These are phyloP conservation scores for Lachancea thermotolerans DNA, from an alignment of 805 yeast genomes.

Conservation along the genomic window DNA sequence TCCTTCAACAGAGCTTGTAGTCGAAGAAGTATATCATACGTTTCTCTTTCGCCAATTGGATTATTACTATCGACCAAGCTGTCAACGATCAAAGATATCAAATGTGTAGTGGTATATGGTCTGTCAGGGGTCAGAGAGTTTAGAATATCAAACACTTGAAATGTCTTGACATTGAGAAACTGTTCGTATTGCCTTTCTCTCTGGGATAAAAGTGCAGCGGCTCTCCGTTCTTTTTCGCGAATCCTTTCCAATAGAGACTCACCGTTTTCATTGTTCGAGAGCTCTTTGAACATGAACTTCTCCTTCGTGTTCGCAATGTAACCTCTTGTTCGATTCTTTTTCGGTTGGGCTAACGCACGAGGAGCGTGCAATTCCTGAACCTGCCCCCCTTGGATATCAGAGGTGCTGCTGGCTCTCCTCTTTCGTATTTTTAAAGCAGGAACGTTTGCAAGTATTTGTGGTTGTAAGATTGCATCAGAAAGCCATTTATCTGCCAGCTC, in stretches of 20 bases:
- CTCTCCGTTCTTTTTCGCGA: constrained; percentile 24
- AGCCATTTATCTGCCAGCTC: constrained; percentile 24
- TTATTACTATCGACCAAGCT: constrained; percentile 29
- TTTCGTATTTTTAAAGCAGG: constrained; percentile 20
- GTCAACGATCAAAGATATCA: constrained; percentile 25
- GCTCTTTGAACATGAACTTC: constrained; percentile 9
- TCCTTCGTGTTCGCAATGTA: constrained; percentile 20
- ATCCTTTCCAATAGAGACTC: constrained; percentile 24
- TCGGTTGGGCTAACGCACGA: not conserved
- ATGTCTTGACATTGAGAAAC: constrained; percentile 26
- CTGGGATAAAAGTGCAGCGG: constrained; percentile 22
- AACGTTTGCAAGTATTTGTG: constrained; percentile 17
- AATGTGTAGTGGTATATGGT: constrained; percentile 28
- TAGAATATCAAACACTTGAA: constrained; percentile 25
- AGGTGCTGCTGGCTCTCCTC: constrained; percentile 16
- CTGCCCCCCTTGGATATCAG: too few species aligned
- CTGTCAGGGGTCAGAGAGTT: constrained; percentile 16
- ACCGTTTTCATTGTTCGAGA: constrained; percentile 14
- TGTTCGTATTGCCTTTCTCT: constrained; percentile 23
- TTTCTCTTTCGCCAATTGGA: constrained; percentile 27
- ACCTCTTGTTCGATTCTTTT: constrained; percentile 3
- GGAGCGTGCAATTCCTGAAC: not conserved
- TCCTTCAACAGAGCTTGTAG: constrained; percentile 15
- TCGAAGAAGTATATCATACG: constrained; percentile 19
- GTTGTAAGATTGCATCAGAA: not conserved